Evolutionary conservation across 805 yeast genomes (phyloP), one percentile per base, ranked within the genome.

Genomic region (Ogataea naganishii): DNA sequence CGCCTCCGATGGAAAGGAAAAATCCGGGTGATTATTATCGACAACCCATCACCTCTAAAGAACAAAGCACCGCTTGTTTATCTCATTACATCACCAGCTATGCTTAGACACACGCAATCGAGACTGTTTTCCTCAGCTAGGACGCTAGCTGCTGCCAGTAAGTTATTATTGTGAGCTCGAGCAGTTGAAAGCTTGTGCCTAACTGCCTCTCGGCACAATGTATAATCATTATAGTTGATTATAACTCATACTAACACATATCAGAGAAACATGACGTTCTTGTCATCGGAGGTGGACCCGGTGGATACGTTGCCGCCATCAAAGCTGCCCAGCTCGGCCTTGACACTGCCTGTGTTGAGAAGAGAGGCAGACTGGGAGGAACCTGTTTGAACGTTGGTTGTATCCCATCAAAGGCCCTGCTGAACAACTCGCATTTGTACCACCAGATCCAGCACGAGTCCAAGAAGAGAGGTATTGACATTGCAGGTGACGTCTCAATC

Each of bases 301-400:
- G 97, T 60, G 99, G 99, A 39, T 92, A 92, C 59, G 92, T 92
- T 47, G 97, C 96, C 33, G 98, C 99, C 51, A 92, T 92, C 60
- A 89, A 85, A 62, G 96, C 96, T 37, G 98, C 98, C 29, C 99
- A 92, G 68, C 69, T 88, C 37, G 96, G 96, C 24, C 72, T 69
- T 47, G 79, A 88, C 60, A 85, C 96, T 32, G 98, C 96, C 20
- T 92, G 98, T 72, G 67, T 92, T 43, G 99, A 92, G 62, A 86
- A 85, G 66, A 80, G 99, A 62, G 99, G 99, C 26, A 63, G 75
- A 26, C 72, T 94, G 40, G 99, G 99, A 40, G 99, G 99, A 51
- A 92, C 98, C 33, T 92, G 99, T 75, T 68, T 94, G 49, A 92
- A 92, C 61, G 97, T 92, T 32, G 99, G 99, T 29, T 92, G 99